phyloP scores from a whole-genome alignment of 139 green algal genomes.

The Volvox africanus region DNA sequence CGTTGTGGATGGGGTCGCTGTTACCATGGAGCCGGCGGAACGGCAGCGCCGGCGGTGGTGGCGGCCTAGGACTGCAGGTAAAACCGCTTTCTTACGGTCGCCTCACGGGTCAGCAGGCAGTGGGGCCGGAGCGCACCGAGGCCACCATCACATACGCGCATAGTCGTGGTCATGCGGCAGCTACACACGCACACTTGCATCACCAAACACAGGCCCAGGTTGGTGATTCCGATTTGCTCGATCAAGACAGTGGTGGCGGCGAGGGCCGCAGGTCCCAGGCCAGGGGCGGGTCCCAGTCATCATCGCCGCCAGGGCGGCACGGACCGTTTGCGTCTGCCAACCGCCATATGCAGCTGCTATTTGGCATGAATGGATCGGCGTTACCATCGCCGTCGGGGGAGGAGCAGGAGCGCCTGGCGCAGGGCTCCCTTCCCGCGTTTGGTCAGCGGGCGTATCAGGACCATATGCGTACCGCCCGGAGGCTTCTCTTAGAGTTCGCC shows the following conservation, averaged over 20 bases:
- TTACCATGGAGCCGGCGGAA: neutral
- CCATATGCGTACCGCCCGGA: neutral
- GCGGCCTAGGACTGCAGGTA: neutral
- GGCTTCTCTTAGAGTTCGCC: constrained; percentile 2
- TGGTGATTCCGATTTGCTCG: neutral
- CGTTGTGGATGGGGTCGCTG: neutral
- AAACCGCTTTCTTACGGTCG: neutral
- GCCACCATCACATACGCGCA: neutral
- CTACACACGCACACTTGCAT: neutral
- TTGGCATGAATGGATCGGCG: neutral
- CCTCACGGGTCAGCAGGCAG: neutral
- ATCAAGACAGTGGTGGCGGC: neutral
- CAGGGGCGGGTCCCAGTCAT: neutral
- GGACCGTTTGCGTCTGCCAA: neutral
- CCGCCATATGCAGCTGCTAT: neutral
- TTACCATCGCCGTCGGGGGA: neutral
- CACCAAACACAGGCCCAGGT: neutral
- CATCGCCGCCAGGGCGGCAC: neutral
- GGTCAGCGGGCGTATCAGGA: neutral
- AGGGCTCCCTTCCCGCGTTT: neutral
- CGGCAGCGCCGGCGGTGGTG: neutral
- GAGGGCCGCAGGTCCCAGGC: neutral
- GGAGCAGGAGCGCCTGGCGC: neutral
- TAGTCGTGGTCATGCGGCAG: neutral
- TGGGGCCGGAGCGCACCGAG: neutral